Evolutionary conservation across 371 early-diverging fungal genomes (phyloP).

Genomic region (Dinochytrium kinnereticum): DNA sequence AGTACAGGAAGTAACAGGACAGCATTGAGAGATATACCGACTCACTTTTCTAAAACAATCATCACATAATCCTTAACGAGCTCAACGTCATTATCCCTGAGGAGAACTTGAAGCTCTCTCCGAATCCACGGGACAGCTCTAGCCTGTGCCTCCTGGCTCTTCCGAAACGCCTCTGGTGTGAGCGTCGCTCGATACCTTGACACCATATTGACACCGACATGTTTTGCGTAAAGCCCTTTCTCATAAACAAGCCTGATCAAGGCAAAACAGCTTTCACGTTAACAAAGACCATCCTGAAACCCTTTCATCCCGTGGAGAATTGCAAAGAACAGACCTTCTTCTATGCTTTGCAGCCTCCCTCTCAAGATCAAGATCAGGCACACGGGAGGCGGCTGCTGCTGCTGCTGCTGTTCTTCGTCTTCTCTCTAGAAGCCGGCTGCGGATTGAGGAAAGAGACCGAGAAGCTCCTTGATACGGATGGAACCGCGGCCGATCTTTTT

Average conservation of each 20-base stretch:
- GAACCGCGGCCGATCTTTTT: not conserved
- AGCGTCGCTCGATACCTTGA: constrained; percentile 9
- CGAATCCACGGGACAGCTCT: constrained; percentile 37
- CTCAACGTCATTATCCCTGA: constrained; percentile 31
- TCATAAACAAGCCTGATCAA: constrained; percentile 21
- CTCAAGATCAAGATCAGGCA: not conserved
- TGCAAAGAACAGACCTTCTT: constrained; percentile 6
- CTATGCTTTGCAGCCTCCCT: not conserved
- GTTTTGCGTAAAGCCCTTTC: constrained; percentile 29
- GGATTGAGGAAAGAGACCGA: no score
- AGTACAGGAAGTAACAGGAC: not conserved
- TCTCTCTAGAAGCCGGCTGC: no score
- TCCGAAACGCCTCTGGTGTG: constrained; percentile 16
- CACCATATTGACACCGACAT: constrained; percentile 15
- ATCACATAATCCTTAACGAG: constrained; percentile 34
- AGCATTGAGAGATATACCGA: not conserved
- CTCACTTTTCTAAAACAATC: constrained; percentile 33
- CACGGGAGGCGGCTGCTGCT: no score
- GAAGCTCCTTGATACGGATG: constrained; percentile 5
- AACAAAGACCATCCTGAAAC: no score
- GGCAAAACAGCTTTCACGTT: no score
- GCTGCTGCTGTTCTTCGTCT: no score
- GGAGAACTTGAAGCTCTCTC: constrained; percentile 37
- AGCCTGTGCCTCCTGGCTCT: not conserved
- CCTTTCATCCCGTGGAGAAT: no score